A percentile compares a stretch with the other conserved stretches of the same genome.
These are phyloP conservation scores for Penicillium macrosclerotiorum DNA, from an alignment of 495 filamentous ascomycete genomes.

Conservation along the genomic window DNA sequence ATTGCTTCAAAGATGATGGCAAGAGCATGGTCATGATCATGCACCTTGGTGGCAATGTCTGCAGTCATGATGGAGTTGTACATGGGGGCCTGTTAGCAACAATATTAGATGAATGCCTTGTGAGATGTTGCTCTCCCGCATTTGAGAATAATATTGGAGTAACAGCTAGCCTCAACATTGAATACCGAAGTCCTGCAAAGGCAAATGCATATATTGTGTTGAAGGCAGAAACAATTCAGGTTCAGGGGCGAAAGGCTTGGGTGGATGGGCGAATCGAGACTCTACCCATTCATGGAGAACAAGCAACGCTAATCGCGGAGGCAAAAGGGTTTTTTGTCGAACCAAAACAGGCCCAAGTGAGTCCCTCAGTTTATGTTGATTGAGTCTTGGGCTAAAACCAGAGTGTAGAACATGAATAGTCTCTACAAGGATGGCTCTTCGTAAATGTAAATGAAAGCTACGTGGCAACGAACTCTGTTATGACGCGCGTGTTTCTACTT, in stretches of 20 bases:
- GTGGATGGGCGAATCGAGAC: conserved; percentile 84
- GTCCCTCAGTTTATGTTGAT: too few species aligned
- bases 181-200: conserved; percentile 72
- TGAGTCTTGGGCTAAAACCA: too few species aligned
- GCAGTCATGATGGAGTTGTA: conserved; percentile 82
- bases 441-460: too few species aligned
- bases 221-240: conserved; percentile 73
- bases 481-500: too few species aligned
- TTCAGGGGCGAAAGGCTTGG: conserved; percentile 92
- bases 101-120: conserved; percentile 83
- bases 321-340: conserved; percentile 82
- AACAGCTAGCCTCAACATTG: conserved; percentile 84
- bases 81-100: conserved; percentile 89
- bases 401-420: too few species aligned
- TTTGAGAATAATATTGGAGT: conserved; percentile 83
- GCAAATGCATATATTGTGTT: conserved; percentile 73
- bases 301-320: conserved; percentile 63
- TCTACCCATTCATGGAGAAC: conserved; percentile 56
- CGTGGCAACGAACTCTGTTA: too few species aligned
- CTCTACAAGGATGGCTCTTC: too few species aligned
- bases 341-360: conserved; percentile 71
- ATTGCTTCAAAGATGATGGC: conserved; percentile 67
- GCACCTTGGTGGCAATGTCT: conserved; percentile 75
- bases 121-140: conserved; percentile 79
- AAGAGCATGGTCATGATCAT: conserved; percentile 67